These are phyloP conservation scores for Alloascoidea africana DNA, from an alignment of 805 yeast genomes.

Conservation along the genomic window DNA sequence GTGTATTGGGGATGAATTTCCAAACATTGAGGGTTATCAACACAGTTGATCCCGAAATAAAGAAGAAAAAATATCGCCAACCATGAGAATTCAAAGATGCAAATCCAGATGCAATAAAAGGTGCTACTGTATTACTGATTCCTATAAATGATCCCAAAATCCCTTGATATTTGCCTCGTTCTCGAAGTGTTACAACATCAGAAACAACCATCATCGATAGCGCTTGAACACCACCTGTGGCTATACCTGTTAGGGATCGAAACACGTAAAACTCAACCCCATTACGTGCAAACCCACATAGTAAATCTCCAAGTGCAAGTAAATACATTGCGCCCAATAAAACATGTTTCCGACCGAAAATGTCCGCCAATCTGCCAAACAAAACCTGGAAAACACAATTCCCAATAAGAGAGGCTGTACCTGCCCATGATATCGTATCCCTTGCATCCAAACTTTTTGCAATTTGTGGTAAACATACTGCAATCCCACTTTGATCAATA, in stretches of 20 bases:
- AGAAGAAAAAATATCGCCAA: constrained; percentile 39
- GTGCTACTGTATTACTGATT: constrained; percentile 38
- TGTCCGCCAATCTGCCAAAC: constrained; percentile 39
- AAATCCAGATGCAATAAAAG: constrained; percentile 37
- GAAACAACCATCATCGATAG: constrained; percentile 36
- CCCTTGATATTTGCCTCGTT: constrained; percentile 45
- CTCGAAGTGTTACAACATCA: constrained; percentile 35
- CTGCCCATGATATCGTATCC: constrained; percentile 41
- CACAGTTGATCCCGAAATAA: constrained; percentile 11
- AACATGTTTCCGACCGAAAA: constrained; percentile 34
- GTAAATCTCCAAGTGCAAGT: constrained; percentile 28
- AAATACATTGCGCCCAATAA: constrained; percentile 24
- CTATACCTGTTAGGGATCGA: constrained; percentile 41
- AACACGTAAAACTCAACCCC: constrained; percentile 33
- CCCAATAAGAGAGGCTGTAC: constrained; percentile 36
- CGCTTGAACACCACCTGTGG: constrained; percentile 36
- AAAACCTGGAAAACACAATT: constrained; percentile 35
- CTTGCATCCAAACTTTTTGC: constrained; percentile 30
- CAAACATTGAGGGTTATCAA: neutral
- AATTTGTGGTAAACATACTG: constrained; percentile 32
- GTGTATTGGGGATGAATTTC: neutral
- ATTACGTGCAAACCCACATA: constrained; percentile 34
- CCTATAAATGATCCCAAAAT: constrained; percentile 36
- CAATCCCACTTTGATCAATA: constrained; percentile 33
- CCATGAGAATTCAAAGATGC: constrained; percentile 22